Evolutionary conservation across 306 rosid genomes (phyloP).

Genomic region (Ceratonia siliqua): DNA sequence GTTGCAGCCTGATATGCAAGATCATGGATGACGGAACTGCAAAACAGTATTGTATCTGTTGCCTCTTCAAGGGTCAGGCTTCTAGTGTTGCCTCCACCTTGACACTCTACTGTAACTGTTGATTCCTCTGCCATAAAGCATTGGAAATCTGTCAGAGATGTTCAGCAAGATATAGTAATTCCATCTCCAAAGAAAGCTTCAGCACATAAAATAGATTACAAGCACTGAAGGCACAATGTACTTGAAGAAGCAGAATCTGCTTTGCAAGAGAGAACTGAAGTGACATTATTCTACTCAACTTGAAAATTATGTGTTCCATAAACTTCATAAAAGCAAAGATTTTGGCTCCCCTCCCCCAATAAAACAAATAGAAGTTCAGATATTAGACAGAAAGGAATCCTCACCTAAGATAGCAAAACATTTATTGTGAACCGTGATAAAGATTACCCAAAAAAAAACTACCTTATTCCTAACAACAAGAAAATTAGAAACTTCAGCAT

Average conservation of each 20-base stretch:
- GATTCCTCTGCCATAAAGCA: constrained; percentile 66
- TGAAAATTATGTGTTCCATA: neutral
- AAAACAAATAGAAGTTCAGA: neutral
- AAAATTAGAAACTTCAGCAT: neutral
- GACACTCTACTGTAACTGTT: constrained; percentile 70
- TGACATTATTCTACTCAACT: neutral
- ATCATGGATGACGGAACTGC: constrained; percentile 92
- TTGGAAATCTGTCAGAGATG: constrained; percentile 38
- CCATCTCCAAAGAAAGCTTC: constrained; percentile 26
- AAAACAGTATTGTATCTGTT: constrained; percentile 87
- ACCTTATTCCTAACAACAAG: neutral
- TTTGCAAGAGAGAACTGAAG: constrained; percentile 4
- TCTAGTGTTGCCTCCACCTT: constrained; percentile 58
- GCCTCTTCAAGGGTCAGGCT: constrained; percentile 97
- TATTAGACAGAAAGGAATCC: neutral
- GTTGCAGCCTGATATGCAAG: constrained; percentile 86
- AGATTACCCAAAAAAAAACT: neutral
- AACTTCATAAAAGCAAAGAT: neutral
- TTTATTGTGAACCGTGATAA: neutral
- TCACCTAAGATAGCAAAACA: neutral
- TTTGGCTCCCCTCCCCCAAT: neutral
- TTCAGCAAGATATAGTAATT: constrained; percentile 8
- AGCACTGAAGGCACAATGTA: neutral
- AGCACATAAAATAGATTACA: constrained; percentile 8
- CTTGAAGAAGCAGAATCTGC: neutral